A percentile compares a stretch with the other conserved stretches of the same genome.
These are phyloP conservation scores for Piedraia hortae DNA, from an alignment of 2,329 filamentous ascomycete species.

Conservation along the genomic window DNA sequence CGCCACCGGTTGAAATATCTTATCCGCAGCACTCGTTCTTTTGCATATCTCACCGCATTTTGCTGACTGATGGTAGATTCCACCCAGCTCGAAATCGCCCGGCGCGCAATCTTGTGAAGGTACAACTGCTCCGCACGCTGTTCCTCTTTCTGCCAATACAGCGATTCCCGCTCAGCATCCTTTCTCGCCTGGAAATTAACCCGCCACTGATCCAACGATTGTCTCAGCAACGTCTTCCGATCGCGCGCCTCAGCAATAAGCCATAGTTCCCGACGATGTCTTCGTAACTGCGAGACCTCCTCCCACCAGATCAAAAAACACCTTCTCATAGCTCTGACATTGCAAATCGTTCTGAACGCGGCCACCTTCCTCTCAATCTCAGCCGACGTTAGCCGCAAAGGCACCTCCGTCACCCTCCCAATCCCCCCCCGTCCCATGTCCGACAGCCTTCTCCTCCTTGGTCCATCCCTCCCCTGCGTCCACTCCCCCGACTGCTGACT, in stretches of 20 bases:
- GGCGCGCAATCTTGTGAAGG: slow-evolving; percentile 21
- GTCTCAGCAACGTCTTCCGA: slow-evolving; percentile 22
- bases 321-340: slow-evolving; percentile 4
- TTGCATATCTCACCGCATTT: slow-evolving; percentile 36
- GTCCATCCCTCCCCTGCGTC: neutral
- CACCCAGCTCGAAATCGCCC: slow-evolving; percentile 41
- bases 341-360: slow-evolving; percentile 6
- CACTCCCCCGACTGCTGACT: slow-evolving; percentile 7
- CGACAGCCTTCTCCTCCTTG: slow-evolving; percentile 2
- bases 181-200: slow-evolving; percentile 8
- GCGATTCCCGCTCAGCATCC: slow-evolving; percentile 1
- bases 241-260: slow-evolving; percentile 23
- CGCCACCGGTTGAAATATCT: slow-evolving; percentile 44
- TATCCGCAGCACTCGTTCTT: slow-evolving; percentile 40
- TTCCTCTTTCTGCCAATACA: slow-evolving; percentile 1
- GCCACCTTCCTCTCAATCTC: slow-evolving; percentile 10
- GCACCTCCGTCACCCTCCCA: slow-evolving; percentile 6
- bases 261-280: slow-evolving; percentile 9
- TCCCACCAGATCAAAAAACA: slow-evolving; percentile 18
- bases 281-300: slow-evolving; percentile 11
- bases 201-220: slow-evolving; percentile 25
- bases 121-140: slow-evolving; percentile 2
- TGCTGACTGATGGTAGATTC: slow-evolving; percentile 35
- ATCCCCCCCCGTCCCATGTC: slow-evolving; percentile 3
- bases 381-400: slow-evolving; percentile 7